These are phyloP conservation scores for Dictyostelium capitatum DNA, from an alignment of 78 protist species.

Conservation along the genomic window DNA sequence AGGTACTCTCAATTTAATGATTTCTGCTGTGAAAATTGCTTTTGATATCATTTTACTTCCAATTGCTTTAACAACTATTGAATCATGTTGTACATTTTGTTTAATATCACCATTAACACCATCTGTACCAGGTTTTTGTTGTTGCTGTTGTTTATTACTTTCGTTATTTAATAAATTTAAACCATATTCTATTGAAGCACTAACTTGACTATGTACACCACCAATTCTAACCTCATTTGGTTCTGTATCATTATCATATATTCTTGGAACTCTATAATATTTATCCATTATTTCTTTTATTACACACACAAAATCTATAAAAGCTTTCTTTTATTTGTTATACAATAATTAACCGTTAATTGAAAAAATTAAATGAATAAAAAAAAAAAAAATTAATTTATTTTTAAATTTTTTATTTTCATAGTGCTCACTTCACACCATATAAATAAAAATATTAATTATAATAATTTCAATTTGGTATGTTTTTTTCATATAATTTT, in stretches of 20 bases:
- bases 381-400: too few relatives aligned
- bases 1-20: slow-evolving; percentile 48
- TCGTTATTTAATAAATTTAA: slow-evolving; percentile 26
- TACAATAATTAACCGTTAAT: neutral
- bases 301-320: neutral
- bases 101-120: neutral
- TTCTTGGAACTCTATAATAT: slow-evolving; percentile 40
- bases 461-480: too few relatives aligned
- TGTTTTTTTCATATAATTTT: too few relatives aligned
- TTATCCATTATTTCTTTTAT: slow-evolving; percentile 46
- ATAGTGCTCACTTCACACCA: too few relatives aligned
- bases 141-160: neutral
- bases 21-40: slow-evolving; percentile 71
- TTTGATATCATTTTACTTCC: slow-evolving; percentile 34
- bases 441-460: too few relatives aligned
- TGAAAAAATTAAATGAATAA: too few relatives aligned
- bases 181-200: slow-evolving; percentile 69
- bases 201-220: slow-evolving; percentile 28
- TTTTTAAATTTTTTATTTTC: too few relatives aligned
- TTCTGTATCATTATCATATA: slow-evolving; percentile 36
- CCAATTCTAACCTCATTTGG: slow-evolving; percentile 75
- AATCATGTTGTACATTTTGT: neutral
- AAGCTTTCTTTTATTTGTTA: neutral
- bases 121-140: neutral
- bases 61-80: slow-evolving; percentile 64